Conservation (phyloP, 495 filamentous ascomycete genomes). For the Chaetomidium leptoderma region DNA sequence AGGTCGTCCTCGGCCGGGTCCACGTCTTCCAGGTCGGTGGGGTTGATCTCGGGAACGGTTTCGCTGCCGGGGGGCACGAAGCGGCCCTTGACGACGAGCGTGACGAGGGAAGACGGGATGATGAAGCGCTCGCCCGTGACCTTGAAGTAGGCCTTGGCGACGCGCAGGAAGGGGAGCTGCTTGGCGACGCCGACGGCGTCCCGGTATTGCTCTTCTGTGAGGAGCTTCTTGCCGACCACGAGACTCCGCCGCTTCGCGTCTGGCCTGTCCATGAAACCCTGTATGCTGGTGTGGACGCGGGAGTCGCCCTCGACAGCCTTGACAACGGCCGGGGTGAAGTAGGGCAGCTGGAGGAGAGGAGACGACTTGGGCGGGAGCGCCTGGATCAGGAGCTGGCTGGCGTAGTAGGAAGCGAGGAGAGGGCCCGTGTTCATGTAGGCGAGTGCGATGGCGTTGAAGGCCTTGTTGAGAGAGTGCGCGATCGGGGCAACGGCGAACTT, state of each 20-base stretch:
- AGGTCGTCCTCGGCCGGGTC: conserved; percentile 92
- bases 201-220: conserved; percentile 72
- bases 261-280: conserved; percentile 80
- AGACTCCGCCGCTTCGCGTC: conserved; percentile 68
- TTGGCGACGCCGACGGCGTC: conserved; percentile 69
- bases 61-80: conserved; percentile 80
- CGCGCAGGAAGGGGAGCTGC: conserved; percentile 73
- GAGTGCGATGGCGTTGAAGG: conserved; percentile 81
- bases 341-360: conserved; percentile 86
- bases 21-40: conserved; percentile 78
- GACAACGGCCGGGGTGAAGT: conserved; percentile 73
- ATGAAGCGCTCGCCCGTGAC: conserved; percentile 90
- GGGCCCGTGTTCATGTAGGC: conserved; percentile 81
- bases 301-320: conserved; percentile 71
- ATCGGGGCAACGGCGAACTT: conserved; percentile 77
- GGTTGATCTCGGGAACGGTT: conserved; percentile 66
- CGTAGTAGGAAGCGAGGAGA: conserved; percentile 74
- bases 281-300: conserved; percentile 70
- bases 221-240: conserved; percentile 62
- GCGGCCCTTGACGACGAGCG: conserved; percentile 91
- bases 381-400: conserved; percentile 83
- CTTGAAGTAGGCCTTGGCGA: conserved; percentile 98
- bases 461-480: conserved; percentile 74
- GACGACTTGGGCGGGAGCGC: conserved; percentile 77
- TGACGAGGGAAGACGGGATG: conserved; percentile 87